Evolutionary conservation across 78 protist genomes (phyloP).

Genomic region (Dictyostelium purpureum): DNA sequence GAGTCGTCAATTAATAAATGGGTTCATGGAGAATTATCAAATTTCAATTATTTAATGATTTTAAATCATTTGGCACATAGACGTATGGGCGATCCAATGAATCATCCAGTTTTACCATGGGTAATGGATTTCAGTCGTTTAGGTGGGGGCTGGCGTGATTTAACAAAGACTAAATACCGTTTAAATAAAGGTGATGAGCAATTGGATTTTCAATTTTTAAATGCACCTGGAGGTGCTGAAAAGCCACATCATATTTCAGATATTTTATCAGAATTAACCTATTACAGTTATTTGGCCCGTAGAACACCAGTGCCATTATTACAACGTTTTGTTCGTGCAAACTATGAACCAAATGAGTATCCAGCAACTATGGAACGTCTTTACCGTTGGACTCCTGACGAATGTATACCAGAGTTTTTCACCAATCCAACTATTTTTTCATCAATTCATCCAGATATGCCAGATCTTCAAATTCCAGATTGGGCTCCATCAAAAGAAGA

Average conservation of each 20-base stretch:
- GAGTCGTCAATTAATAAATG: slow-evolving; percentile 31
- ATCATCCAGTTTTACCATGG: slow-evolving; percentile 92
- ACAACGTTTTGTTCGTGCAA: slow-evolving; percentile 82
- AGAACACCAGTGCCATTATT: slow-evolving; percentile 85
- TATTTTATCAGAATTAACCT: slow-evolving; percentile 84
- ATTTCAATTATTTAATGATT: slow-evolving; percentile 83
- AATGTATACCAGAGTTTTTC: slow-evolving; percentile 93
- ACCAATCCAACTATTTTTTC: slow-evolving; percentile 80
- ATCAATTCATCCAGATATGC: slow-evolving; percentile 88
- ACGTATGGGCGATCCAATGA: slow-evolving; percentile 79
- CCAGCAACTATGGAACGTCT: slow-evolving; percentile 86
- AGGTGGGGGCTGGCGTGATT: slow-evolving; percentile 54
- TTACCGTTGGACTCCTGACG: slow-evolving; percentile 92
- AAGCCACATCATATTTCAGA: slow-evolving; percentile 88
- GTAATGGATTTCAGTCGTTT: slow-evolving; percentile 63
- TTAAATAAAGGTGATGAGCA: slow-evolving; percentile 89
- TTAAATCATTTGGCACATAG: slow-evolving; percentile 84
- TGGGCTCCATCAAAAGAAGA: slow-evolving; percentile 93
- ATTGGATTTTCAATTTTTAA: slow-evolving; percentile 84
- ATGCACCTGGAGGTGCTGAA: background rate
- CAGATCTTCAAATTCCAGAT: slow-evolving; percentile 79
- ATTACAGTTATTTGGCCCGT: slow-evolving; percentile 87
- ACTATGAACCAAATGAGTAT: slow-evolving; percentile 89
- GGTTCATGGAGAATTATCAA: slow-evolving; percentile 69
- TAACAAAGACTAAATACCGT: slow-evolving; percentile 84